Base-by-base conservation (phyloP, 1,284 basidiomycete genomes). In the Golubevia sp. region DNA sequence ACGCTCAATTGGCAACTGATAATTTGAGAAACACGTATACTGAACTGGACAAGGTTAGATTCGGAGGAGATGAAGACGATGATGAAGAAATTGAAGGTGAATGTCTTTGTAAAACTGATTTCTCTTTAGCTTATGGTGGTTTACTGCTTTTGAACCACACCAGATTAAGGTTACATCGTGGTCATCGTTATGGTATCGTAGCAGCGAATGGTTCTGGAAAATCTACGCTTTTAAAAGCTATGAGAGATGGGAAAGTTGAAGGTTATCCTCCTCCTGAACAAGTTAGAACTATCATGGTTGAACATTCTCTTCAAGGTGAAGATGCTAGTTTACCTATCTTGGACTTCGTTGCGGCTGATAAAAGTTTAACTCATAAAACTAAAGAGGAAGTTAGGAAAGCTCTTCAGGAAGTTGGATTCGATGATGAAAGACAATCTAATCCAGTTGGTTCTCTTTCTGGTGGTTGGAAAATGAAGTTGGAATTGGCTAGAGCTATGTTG, bases 401-500 rank as follows among this genome's bases (percentile, higher is more conserved):
- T 61, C 70, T 83, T 38, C 61, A 55, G 24, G 68, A 73, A 20
- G 80, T 83, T 65, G 96, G 97, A 55, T 99, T 99, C 83, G 91
- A 94, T 74, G 91, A 93, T 68, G 88, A 88, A 63, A 88, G 94
- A 68, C 95, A 98, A 85, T 85, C 88, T 49, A 92, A 96, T 79
- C 86, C 89, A 52, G 95, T 98, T 66, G 92, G 91, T 56, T 92
- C 93, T 59, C 87, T 98, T 64, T 97, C 94, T 21, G 97, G 97
- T 84, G 96, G 97, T 58, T 99, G 96, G 96, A 99, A 99, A 88
- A 99, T 99, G 96, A 93, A 94, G 80, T 78, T 87, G 84, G 87
- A 89, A 94, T 68, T 96, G 91, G 86, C 88, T 92, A 87, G 93
- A 75, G 94, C 94, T n/a, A 97, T 97, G 93, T 86, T 97, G 59